These are phyloP conservation scores for Calonectria pseudoreteaudii DNA, from an alignment of 2,329 filamentous ascomycete genomes.

Conservation along the genomic window DNA sequence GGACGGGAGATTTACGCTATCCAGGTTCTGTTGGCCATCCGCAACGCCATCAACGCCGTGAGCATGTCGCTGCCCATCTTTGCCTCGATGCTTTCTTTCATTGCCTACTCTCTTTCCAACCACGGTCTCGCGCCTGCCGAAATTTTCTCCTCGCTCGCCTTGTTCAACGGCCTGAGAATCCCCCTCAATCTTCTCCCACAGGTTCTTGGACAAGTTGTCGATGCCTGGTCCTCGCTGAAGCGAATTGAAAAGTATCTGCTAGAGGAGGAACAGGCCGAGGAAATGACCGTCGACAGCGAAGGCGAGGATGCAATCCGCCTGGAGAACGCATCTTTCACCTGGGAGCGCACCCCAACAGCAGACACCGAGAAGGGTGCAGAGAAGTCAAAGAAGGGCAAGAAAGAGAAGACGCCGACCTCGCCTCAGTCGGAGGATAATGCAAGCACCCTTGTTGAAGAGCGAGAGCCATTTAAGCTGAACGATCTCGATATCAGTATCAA, in stretches of 20 bases:
- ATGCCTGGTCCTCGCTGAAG: conserved; percentile 86
- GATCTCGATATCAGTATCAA: conserved; percentile 76
- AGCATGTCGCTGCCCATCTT: conserved; percentile 92
- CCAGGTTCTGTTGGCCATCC: conserved; percentile 83
- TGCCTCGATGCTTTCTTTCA: conserved; percentile 94
- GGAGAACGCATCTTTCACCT: conserved; percentile 82
- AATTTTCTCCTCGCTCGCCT: conserved; percentile 91
- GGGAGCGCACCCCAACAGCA: conserved; percentile 77
- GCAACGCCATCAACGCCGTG: conserved; percentile 86
- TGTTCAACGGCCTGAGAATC: conserved; percentile 92
- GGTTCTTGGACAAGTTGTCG: conserved; percentile 88
- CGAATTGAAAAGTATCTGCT: conserved; percentile 90
- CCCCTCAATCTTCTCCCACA: conserved; percentile 90
- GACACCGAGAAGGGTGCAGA: conserved; percentile 57
- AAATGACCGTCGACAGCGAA: conserved; percentile 67
- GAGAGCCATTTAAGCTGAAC: conserved; percentile 78
- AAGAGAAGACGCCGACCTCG: conserved; percentile 34
- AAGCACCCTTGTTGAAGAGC: conserved; percentile 68
- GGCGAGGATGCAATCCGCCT: conserved; percentile 79
- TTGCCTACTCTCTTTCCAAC: conserved; percentile 78
- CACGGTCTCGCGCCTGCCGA: conserved; percentile 78
- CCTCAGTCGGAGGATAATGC: conserved; percentile 58
- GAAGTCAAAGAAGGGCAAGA: conserved; percentile 60
- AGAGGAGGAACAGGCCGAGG: conserved; percentile 85
- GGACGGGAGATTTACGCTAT: conserved; percentile 84